A percentile compares a stretch with the other conserved stretches of the same genome.
These are phyloP conservation scores for Boletus huronensis DNA, from an alignment of 768 basidiomycete species.

Conservation along the genomic window DNA sequence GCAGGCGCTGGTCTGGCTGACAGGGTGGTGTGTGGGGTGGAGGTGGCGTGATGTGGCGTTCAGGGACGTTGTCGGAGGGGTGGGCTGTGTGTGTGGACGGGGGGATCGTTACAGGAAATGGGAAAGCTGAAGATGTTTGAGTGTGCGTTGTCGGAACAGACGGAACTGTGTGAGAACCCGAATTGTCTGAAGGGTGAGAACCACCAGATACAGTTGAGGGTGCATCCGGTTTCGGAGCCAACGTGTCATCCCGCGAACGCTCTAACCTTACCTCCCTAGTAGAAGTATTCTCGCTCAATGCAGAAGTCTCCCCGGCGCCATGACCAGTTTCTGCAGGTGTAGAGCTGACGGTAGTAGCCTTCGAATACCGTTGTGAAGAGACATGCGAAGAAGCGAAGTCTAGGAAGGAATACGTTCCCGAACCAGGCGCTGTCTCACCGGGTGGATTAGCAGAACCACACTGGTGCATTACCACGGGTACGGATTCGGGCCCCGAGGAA, in stretches of 20 bases:
- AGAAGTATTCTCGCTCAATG: slow-evolving; percentile 21
- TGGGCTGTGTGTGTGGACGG: slow-evolving; percentile 36
- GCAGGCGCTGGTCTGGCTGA: slow-evolving; percentile 24
- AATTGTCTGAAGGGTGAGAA: slow-evolving; percentile 27
- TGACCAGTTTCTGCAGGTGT: slow-evolving; percentile 28
- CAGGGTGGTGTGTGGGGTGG: slow-evolving; percentile 13
- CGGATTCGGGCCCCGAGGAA: slow-evolving; percentile 28
- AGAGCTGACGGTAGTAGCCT: slow-evolving; percentile 27
- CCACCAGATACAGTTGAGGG: slow-evolving; percentile 32
- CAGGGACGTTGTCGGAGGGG: slow-evolving; percentile 14
- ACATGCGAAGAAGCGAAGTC: slow-evolving; percentile 28
- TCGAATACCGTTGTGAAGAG: slow-evolving; percentile 26
- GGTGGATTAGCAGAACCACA: slow-evolving; percentile 14
- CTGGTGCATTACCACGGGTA: slow-evolving; percentile 31
- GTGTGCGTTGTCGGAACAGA: slow-evolving; percentile 23
- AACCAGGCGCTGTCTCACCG: slow-evolving; percentile 23
- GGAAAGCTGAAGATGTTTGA: slow-evolving; percentile 35
- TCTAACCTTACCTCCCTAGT: slow-evolving; percentile 16
- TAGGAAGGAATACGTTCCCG: slow-evolving; percentile 34
- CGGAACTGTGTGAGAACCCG: slow-evolving; percentile 16
- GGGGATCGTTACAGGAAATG: slow-evolving; percentile 46
- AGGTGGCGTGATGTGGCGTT: slow-evolving; percentile 17
- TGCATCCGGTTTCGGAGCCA: slow-evolving; percentile 27
- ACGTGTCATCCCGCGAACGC: slow-evolving; percentile 14
- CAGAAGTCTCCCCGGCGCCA: slow-evolving; percentile 1